These are phyloP conservation scores for Oryza coarctata DNA, from an alignment of 176 grass and related monocot species.

Conservation along the genomic window DNA sequence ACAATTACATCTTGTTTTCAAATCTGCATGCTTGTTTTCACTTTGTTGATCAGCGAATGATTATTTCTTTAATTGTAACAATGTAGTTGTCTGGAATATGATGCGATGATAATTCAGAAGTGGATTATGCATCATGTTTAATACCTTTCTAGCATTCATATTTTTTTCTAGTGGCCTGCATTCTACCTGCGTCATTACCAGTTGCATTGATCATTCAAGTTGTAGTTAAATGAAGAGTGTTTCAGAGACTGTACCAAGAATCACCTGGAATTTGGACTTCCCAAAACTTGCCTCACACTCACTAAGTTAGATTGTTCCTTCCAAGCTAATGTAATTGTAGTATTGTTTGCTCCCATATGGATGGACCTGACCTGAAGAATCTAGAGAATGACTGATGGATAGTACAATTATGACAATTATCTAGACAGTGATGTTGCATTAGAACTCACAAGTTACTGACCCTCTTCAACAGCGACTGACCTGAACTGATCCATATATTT, in stretches of 20 bases:
- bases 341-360: too few relatives aligned
- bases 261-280: too few relatives aligned
- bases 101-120: background rate
- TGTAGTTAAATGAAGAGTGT: too few relatives aligned
- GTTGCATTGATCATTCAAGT: too few relatives aligned
- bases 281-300: too few relatives aligned
- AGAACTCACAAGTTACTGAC: background rate
- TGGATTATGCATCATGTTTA: background rate
- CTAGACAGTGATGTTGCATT: background rate
- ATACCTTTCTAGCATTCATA: background rate
- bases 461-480: background rate
- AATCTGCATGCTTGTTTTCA: background rate
- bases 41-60: background rate
- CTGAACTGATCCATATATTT: background rate
- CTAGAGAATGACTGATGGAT: background rate
- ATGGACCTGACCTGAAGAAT: background rate
- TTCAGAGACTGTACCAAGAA: too few relatives aligned
- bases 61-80: too few relatives aligned
- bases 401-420: background rate
- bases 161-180: too few relatives aligned
- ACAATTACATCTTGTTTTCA: background rate
- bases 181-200: too few relatives aligned
- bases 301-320: too few relatives aligned
- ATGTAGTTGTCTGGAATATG: background rate
- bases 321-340: too few relatives aligned